Evolutionary conservation across 2,329 filamentous ascomycete genomes (phyloP), one percentile per base, ranked within the genome.

Genomic region (Fusarium nematophilum): DNA sequence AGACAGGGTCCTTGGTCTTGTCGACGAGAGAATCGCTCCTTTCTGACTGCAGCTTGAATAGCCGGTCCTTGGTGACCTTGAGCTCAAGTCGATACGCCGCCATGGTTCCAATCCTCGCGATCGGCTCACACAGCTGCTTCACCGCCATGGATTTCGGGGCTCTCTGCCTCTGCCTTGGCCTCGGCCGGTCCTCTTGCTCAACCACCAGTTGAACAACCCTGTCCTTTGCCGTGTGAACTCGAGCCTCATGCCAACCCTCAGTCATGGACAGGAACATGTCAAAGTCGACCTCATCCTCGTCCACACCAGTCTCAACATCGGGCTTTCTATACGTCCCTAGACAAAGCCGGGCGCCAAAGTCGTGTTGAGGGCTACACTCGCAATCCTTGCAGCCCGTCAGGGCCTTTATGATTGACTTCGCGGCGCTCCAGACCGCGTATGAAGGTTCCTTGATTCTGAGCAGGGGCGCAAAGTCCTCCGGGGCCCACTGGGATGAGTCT

Each of bases 391-490:
- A 50, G 0, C 15, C 34, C 0, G 29, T 25, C 1, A 56, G 23
- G 3, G 51, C 55, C 21, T 56, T 48, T 34, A 59, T 59, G 9
- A 56, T 39, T 3, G 55, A 62, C 36, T 50, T 45, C 3, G 55
- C 51, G 2, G 51, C 51, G 10, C 3, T 50, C 39, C 45, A 55
- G 1, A 59, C 34, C 1, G 40, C 26, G 4, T 55, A 59, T 3
- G 51, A 46, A 9, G 55, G 51, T 21, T 55, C 55, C 7, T n/a
- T n/a, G 18, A 51, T 46, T 6, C 46, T 52, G 14, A 44, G 38
- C 2, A 10, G 33, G 4, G 46, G 31, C 1, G 39, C 15, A 29
- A 30, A 18, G n/a, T 46, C 39, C 3, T 52, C 53, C 18, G 46
- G 13, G 9, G 43, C 21, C 47, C 40, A 51, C 17, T 52, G 46